Evolutionary conservation across 108 stramenopile genomes (phyloP).

Genomic region (Fistulifera solaris): DNA sequence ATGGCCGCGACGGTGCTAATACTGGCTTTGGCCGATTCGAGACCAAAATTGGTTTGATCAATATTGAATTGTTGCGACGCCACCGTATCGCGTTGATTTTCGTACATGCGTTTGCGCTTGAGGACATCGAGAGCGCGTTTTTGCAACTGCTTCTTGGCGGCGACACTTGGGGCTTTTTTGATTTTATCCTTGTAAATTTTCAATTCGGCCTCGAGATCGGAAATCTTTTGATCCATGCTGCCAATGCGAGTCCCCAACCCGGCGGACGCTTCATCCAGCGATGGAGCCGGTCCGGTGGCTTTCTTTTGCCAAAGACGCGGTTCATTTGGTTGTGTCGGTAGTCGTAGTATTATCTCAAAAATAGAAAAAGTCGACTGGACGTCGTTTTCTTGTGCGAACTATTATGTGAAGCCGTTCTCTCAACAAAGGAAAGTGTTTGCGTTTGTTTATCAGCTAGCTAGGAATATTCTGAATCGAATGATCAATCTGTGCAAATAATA

Average conservation of each 20-base stretch:
- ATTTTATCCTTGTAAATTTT: slow-evolving; percentile 77
- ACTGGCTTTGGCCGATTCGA: slow-evolving; percentile 92
- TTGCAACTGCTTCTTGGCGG: slow-evolving; percentile 63
- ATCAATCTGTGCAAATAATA: too few relatives aligned
- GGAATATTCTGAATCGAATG: too few relatives aligned
- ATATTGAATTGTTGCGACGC: slow-evolving; percentile 95
- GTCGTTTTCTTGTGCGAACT: too few relatives aligned
- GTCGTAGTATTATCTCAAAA: too few relatives aligned
- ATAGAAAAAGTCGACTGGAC: too few relatives aligned
- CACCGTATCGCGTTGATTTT: slow-evolving; percentile 91
- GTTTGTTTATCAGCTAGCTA: too few relatives aligned
- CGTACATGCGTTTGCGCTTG: slow-evolving; percentile 96
- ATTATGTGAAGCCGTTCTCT: too few relatives aligned
- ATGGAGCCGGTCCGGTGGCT: slow-evolving; percentile 56
- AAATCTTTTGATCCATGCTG: slow-evolving; percentile 74
- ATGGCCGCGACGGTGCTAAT: slow-evolving; percentile 88
- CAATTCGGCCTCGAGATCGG: slow-evolving; percentile 67
- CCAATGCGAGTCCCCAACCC: slow-evolving; percentile 52
- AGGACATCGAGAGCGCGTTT: slow-evolving; percentile 90
- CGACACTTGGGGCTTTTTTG: slow-evolving; percentile 63
- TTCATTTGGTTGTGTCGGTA: slow-evolving; percentile 47
- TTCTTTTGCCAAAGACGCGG: slow-evolving; percentile 86
- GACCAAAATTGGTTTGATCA: slow-evolving; percentile 90
- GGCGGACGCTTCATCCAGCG: slow-evolving; percentile 61
- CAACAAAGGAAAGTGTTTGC: too few relatives aligned